phyloP scores from a whole-genome alignment of 2,329 filamentous ascomycete species.

The Basipetospora sp. region DNA sequence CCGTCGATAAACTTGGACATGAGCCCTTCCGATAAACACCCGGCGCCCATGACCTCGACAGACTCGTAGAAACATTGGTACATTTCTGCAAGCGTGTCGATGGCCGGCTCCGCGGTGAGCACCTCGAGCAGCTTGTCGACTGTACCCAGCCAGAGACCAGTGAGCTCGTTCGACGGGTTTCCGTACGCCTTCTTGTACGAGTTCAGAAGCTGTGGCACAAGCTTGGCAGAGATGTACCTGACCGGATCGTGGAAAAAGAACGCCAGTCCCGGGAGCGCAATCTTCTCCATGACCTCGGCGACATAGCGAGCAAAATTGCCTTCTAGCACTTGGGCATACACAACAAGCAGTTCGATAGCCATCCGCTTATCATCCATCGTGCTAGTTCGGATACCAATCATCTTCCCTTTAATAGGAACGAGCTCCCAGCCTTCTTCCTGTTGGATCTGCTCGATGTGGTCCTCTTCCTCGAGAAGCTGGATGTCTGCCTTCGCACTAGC shows the following conservation, averaged over 20 bases:
- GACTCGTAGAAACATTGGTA: slow-evolving; percentile 99
- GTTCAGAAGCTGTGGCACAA: slow-evolving; percentile 82
- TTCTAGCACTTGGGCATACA: slow-evolving; percentile 93
- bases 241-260: slow-evolving; percentile 99
- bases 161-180: slow-evolving; percentile 60
- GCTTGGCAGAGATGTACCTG: slow-evolving; percentile 83
- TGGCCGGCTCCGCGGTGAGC: slow-evolving; percentile 79
- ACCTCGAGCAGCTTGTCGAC: slow-evolving; percentile 88
- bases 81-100: slow-evolving; percentile 95
- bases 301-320: slow-evolving; percentile 85
- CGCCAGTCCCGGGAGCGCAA: slow-evolving; percentile 79
- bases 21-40: slow-evolving; percentile 61
- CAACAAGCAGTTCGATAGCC: slow-evolving; percentile 94
- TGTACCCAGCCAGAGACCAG: slow-evolving; percentile 69
- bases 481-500: slow-evolving; percentile 94
- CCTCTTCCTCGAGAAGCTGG: slow-evolving; percentile 86
- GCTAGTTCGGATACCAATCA: slow-evolving; percentile 95
- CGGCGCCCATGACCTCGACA: slow-evolving; percentile 80
- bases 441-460: slow-evolving; percentile 81
- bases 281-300: slow-evolving; percentile 86
- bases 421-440: slow-evolving; percentile 96
- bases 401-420: slow-evolving; percentile 90
- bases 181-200: slow-evolving; percentile 90
- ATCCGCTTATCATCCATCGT: slow-evolving; percentile 97
- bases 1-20: slow-evolving; percentile 80